These are phyloP conservation scores for Dendrothele bispora DNA, from an alignment of 768 basidiomycete species.

Conservation along the genomic window DNA sequence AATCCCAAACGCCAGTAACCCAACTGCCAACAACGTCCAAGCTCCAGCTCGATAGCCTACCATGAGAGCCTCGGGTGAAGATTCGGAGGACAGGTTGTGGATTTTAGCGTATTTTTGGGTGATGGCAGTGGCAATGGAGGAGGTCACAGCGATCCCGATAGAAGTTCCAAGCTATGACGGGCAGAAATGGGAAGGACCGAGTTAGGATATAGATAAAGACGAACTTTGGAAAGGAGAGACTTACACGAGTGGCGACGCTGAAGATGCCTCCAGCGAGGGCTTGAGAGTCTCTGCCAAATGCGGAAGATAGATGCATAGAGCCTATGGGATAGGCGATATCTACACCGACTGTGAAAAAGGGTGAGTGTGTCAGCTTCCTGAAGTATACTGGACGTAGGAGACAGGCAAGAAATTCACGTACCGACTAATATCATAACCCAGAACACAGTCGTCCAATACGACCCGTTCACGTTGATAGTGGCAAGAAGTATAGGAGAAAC, in stretches of 20 bases:
- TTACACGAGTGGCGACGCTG: constrained; percentile 28
- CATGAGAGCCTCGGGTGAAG: constrained; percentile 31
- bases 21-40: constrained; percentile 21
- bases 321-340: constrained; percentile 28
- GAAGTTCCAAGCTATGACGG: constrained; percentile 30
- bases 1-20: constrained; percentile 12
- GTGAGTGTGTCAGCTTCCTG: constrained; percentile 14
- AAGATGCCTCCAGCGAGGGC: constrained; percentile 31
- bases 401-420: constrained; percentile 6
- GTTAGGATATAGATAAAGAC: not conserved
- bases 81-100: constrained; percentile 18
- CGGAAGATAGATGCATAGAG: constrained; percentile 25
- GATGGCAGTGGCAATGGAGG: constrained; percentile 27
- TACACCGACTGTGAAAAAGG: constrained; percentile 14
- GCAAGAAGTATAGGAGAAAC: constrained; percentile 30
- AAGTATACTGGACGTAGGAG: constrained; percentile 19
- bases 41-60: constrained; percentile 32
- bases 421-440: constrained; percentile 26
- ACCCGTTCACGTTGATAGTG: constrained; percentile 25
- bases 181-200: not conserved
- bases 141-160: constrained; percentile 30
- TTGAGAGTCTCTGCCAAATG: constrained; percentile 27
- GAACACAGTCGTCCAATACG: constrained; percentile 33
- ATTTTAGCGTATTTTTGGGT: constrained; percentile 20
- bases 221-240: not conserved